Conservation (phyloP, 208 protist species). For the Acanthamoeba lenticulata region DNA sequence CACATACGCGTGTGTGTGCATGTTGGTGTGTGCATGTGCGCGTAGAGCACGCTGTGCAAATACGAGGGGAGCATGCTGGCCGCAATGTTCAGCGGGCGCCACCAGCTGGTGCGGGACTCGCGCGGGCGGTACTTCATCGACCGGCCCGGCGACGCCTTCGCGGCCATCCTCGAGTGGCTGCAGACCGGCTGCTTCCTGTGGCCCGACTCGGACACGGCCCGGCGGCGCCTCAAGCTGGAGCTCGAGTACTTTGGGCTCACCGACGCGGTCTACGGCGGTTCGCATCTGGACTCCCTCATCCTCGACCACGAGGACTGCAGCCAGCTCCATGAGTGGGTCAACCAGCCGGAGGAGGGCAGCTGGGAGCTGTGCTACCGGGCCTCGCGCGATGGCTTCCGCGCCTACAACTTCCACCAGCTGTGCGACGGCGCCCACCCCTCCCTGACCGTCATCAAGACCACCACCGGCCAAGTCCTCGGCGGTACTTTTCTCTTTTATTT, state of each 20-base stretch:
- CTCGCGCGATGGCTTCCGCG: neutral
- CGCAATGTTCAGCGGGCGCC: conserved; percentile 5
- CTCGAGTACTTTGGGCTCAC: conserved; percentile 19
- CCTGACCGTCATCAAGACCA: conserved; percentile 2
- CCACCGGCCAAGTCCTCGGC: neutral
- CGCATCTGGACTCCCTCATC: neutral
- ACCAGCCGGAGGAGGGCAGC: neutral
- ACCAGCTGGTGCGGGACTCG: neutral
- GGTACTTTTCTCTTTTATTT: no score
- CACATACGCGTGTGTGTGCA: neutral
- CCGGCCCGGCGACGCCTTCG: neutral
- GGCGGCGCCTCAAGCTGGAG: neutral
- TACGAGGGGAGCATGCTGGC: conserved; percentile 28
- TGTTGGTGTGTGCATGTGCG: neutral
- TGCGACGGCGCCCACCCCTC: neutral
- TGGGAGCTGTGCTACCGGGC: conserved; percentile 34
- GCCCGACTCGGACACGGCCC: neutral
- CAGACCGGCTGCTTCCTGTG: conserved; percentile 11
- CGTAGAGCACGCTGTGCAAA: conserved; percentile 22
- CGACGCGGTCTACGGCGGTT: neutral
- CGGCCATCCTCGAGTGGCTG: neutral
- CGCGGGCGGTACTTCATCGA: conserved; percentile 7
- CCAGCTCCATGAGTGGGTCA: neutral
- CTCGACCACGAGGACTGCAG: neutral
- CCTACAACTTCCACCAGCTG: conserved; percentile 27